Conservation (phyloP, 176 grass and related monocot genomes). For the Avena atlantica region DNA sequence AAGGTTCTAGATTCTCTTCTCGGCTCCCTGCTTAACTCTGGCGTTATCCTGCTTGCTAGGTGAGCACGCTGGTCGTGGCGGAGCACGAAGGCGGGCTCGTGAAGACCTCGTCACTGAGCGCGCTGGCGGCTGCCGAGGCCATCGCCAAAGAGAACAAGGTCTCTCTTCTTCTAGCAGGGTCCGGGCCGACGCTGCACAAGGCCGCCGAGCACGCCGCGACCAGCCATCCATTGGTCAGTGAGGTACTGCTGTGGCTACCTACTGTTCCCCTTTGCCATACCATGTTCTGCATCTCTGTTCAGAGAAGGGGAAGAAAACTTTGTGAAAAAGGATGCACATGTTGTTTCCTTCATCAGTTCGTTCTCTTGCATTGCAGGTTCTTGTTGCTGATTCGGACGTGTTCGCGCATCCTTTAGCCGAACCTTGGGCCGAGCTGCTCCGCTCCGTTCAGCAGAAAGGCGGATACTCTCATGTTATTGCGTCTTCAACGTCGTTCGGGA, state of each 20-base stretch:
- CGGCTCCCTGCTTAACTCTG: neutral
- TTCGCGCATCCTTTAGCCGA: constrained; percentile 82
- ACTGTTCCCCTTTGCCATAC: neutral
- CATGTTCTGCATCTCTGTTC: neutral
- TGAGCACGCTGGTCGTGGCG: constrained; percentile 77
- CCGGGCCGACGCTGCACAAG: constrained; percentile 64
- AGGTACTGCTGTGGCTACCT: constrained; percentile 51
- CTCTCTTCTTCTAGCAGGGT: constrained; percentile 77
- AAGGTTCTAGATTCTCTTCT: neutral
- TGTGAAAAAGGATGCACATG: neutral
- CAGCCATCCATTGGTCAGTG: constrained; percentile 79
- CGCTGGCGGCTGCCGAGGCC: constrained; percentile 66
- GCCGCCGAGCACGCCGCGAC: constrained; percentile 77
- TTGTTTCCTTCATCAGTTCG: constrained; percentile 13
- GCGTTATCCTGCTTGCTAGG: constrained; percentile 38
- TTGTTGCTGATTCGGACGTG: constrained; percentile 71
- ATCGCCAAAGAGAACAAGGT: constrained; percentile 64
- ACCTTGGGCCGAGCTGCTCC: constrained; percentile 74
- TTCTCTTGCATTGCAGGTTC: constrained; percentile 60
- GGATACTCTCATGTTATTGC: constrained; percentile 83
- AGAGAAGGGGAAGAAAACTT: neutral
- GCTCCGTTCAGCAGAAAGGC: constrained; percentile 70
- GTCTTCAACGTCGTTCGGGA: constrained; percentile 88
- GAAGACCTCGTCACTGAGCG: constrained; percentile 86
- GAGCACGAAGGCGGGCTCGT: constrained; percentile 85